A percentile compares a stretch with the other conserved stretches of the same genome.
These are phyloP conservation scores for Parastagonospora nodorum DNA, from an alignment of 2,329 filamentous ascomycete genomes.

Conservation along the genomic window DNA sequence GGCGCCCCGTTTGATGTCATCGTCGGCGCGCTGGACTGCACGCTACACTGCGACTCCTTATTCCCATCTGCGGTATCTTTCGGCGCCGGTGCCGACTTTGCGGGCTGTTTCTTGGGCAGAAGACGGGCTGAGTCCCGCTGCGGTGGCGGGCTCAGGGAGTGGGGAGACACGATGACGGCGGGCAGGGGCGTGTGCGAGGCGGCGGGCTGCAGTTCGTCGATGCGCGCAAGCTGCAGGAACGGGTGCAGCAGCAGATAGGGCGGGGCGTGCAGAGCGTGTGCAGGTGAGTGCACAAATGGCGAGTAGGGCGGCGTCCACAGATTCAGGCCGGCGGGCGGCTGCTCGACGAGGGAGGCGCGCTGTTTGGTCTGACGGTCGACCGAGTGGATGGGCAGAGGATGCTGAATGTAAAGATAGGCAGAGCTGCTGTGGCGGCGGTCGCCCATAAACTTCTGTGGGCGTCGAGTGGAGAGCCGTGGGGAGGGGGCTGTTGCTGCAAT, in stretches of 20 bases:
- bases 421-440: conserved; percentile 28
- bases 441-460: conserved; percentile 29
- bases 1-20: conserved; percentile 43
- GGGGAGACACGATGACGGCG: conserved; percentile 49
- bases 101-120: conserved; percentile 35
- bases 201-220: conserved; percentile 31
- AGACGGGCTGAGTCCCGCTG: conserved; percentile 39
- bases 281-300: conserved; percentile 16
- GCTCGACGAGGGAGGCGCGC: conserved; percentile 7
- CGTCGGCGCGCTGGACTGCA: conserved; percentile 43
- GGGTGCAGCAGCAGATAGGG: conserved; percentile 34
- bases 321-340: conserved; percentile 15
- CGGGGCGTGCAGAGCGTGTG: conserved; percentile 16
- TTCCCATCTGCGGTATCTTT: conserved; percentile 46
- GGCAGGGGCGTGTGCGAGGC: conserved; percentile 25
- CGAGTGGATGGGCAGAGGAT: conserved; percentile 24
- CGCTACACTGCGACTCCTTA: conserved; percentile 35
- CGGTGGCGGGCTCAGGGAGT: conserved; percentile 38
- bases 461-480: not conserved
- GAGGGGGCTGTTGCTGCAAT: not conserved
- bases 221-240: conserved; percentile 34
- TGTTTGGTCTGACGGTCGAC: conserved; percentile 15
- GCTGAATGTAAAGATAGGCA: conserved; percentile 30
- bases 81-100: conserved; percentile 34
- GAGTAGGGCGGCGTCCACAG: conserved; percentile 14